phyloP scores from a whole-genome alignment of 495 filamentous ascomycete genomes.

The Trichoderma reesei region DNA sequence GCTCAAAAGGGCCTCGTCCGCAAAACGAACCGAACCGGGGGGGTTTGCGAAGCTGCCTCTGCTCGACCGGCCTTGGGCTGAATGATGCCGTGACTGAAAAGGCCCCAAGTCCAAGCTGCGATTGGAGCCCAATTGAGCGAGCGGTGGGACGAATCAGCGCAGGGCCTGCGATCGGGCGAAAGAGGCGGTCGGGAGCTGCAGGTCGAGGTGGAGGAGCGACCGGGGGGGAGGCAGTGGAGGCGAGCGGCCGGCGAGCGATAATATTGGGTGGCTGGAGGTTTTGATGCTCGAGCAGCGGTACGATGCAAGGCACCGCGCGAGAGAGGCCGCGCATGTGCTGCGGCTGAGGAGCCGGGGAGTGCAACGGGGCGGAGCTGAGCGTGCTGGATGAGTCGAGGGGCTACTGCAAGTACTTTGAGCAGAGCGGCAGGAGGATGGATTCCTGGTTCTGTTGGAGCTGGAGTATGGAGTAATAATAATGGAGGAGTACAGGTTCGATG shows the following conservation, averaged over 20 bases:
- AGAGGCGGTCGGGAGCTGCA: constrained; percentile 9
- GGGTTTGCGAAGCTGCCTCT: too few species aligned
- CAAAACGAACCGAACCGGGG: not conserved
- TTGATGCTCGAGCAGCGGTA: constrained; percentile 4
- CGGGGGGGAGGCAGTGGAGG: not conserved
- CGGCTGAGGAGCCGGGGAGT: not conserved
- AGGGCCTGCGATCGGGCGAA: not conserved
- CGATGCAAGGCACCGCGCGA: not conserved
- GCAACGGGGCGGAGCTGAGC: not conserved
- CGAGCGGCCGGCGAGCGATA: not conserved
- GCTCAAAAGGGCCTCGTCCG: not conserved
- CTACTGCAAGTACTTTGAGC: not conserved
- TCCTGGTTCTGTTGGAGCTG: not conserved
- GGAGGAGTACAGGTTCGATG: too few species aligned
- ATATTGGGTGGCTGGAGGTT: not conserved
- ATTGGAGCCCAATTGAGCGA: constrained; percentile 3
- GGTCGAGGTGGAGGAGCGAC: constrained; percentile 4
- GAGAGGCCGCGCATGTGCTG: constrained; percentile 1
- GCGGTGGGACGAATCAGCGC: not conserved
- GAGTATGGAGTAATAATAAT: not conserved
- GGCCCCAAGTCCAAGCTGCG: not conserved
- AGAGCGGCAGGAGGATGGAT: not conserved
- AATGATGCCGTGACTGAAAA: not conserved
- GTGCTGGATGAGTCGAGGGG: not conserved
- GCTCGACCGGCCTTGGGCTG: not conserved